A percentile compares a stretch with the other conserved stretches of the same genome.
Evolutionary conservation across 2,329 filamentous ascomycete genomes (phyloP).

Genomic region (Graphilbum sp.): DNA sequence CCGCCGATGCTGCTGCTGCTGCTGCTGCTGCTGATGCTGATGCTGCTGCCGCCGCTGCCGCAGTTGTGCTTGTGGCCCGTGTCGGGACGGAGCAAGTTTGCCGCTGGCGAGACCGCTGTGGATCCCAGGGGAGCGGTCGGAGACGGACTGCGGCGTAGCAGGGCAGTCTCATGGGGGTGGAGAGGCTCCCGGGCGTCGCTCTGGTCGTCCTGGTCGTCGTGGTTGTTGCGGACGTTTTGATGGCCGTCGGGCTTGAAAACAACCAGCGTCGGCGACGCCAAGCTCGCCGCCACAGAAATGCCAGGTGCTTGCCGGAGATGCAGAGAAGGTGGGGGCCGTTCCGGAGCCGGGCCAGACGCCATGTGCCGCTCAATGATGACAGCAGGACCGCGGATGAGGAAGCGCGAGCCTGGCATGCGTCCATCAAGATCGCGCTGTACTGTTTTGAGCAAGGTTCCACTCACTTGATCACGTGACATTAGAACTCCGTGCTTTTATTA

Average conservation of each 20-base stretch:
- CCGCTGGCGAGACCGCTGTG: background rate
- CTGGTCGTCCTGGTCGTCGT: background rate
- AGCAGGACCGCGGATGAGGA: too few species aligned
- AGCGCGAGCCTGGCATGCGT: too few species aligned
- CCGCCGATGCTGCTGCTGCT: background rate
- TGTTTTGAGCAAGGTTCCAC: too few species aligned
- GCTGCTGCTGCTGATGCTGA: background rate
- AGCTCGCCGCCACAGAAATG: background rate
- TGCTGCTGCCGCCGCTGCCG: too few species aligned
- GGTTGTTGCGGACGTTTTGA: background rate
- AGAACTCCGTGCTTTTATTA: too few species aligned
- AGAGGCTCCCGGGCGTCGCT: background rate
- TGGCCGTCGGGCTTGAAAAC: constrained; percentile 2
- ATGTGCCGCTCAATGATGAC: too few species aligned
- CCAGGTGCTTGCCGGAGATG: background rate
- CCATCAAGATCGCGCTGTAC: too few species aligned
- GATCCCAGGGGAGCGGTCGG: background rate
- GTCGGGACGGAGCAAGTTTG: background rate
- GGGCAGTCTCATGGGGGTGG: constrained; percentile 8
- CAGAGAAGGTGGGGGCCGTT: background rate
- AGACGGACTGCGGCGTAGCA: constrained; percentile 8
- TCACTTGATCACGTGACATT: too few species aligned
- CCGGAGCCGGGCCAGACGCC: background rate
- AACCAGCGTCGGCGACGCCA: background rate
- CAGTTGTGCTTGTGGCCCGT: background rate